Evolutionary conservation across 331 rosid genomes (phyloP).

Genomic region (Acacia concinna): DNA sequence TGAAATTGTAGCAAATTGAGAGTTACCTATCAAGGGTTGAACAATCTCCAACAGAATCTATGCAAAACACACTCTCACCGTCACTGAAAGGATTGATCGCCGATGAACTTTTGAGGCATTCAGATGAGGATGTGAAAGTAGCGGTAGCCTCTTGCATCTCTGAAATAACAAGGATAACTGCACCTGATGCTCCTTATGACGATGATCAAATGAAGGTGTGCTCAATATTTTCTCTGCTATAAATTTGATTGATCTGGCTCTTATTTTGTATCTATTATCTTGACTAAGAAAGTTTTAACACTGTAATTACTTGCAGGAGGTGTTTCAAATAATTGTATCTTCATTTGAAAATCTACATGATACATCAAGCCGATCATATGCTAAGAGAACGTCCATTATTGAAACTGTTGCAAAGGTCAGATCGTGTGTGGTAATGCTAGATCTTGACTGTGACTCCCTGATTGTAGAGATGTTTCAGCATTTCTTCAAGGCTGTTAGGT

Average conservation of each 20-base stretch:
- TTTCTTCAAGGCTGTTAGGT: conserved; percentile 80
- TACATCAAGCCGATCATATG: conserved; percentile 61
- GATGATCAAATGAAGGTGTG: conserved; percentile 92
- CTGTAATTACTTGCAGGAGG: conserved; percentile 57
- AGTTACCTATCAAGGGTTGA: conserved; percentile 64
- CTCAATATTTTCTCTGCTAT: conserved; percentile 2
- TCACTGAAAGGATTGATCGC: conserved; percentile 61
- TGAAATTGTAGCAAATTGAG: conserved; percentile 61
- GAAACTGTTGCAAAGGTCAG: conserved; percentile 89
- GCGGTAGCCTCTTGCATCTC: conserved; percentile 87
- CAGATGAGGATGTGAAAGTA: conserved; percentile 72
- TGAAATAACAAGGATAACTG: conserved; percentile 92
- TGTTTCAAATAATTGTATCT: conserved; percentile 81
- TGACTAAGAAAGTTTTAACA: not conserved
- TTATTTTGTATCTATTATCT: not conserved
- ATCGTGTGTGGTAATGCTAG: conserved; percentile 93
- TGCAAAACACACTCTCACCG: conserved; percentile 73
- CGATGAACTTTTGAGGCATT: conserved; percentile 61
- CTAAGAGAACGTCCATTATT: conserved; percentile 68
- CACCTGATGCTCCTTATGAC: conserved; percentile 90
- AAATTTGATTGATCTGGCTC: not conserved
- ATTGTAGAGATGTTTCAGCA: conserved; percentile 89
- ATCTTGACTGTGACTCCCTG: conserved; percentile 85
- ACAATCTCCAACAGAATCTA: conserved; percentile 69
- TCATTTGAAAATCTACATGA: conserved; percentile 79